These are phyloP conservation scores for Penicillium italicum DNA, from an alignment of 2,329 filamentous ascomycete species.

Conservation along the genomic window DNA sequence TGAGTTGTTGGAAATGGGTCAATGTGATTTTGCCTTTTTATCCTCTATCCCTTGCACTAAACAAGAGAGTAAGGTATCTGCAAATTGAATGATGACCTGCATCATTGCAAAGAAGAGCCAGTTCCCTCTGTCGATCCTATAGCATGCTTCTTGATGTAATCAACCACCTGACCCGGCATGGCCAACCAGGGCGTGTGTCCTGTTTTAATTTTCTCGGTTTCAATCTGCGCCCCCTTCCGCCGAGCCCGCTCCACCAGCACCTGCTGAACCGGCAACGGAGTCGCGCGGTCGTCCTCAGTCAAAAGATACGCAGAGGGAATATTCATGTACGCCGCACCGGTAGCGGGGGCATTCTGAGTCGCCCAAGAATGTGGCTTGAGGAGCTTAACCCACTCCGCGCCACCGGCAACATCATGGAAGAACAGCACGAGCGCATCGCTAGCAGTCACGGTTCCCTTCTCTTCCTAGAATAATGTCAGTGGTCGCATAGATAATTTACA, in stretches of 20 bases:
- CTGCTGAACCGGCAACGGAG: slow-evolving; percentile 31
- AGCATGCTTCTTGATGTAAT: slow-evolving; percentile 20
- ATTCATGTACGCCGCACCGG: slow-evolving; percentile 24
- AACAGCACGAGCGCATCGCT: slow-evolving; percentile 26
- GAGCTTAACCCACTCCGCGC: slow-evolving; percentile 26
- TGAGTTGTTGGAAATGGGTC: background rate
- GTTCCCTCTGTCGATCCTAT: slow-evolving; percentile 2
- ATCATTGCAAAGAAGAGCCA: background rate
- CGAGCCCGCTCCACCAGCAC: slow-evolving; percentile 31
- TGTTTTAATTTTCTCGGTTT: slow-evolving; percentile 29
- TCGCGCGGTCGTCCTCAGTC: slow-evolving; percentile 31
- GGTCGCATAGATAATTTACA: background rate
- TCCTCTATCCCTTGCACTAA: too few relatives aligned
- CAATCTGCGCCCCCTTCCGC: slow-evolving; percentile 25
- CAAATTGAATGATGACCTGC: background rate
- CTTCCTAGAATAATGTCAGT: slow-evolving; percentile 11
- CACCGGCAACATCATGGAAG: slow-evolving; percentile 33
- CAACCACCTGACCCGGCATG: slow-evolving; percentile 18
- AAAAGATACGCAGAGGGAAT: slow-evolving; percentile 29
- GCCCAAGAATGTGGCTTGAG: slow-evolving; percentile 32
- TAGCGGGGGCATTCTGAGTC: slow-evolving; percentile 28
- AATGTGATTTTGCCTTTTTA: background rate
- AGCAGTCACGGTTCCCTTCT: slow-evolving; percentile 25
- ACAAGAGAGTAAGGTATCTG: background rate
- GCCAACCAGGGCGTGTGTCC: slow-evolving; percentile 33